Evolutionary conservation across 768 basidiomycete genomes (phyloP).

Genomic region (Hemileccinum impolitum): DNA sequence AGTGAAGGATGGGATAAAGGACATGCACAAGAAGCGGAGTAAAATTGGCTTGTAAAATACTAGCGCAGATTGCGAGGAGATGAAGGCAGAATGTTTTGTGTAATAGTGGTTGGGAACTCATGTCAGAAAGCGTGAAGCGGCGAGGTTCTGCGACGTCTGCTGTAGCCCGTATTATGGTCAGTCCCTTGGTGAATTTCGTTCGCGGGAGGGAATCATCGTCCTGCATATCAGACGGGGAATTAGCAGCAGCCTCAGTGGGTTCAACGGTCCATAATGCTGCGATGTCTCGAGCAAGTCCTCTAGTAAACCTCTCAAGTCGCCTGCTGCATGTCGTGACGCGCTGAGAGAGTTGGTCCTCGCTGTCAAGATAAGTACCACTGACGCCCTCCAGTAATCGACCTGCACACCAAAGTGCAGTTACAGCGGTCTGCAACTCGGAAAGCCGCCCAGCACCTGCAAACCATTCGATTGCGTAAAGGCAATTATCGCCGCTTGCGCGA

Average conservation of each 20-base stretch:
- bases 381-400: slow-evolving; percentile 74
- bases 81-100: slow-evolving; percentile 72
- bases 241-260: slow-evolving; percentile 26
- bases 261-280: slow-evolving; percentile 69
- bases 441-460: slow-evolving; percentile 54
- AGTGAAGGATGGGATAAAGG: slow-evolving; percentile 84
- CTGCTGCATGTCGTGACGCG: slow-evolving; percentile 33
- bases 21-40: slow-evolving; percentile 69
- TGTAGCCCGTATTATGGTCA: slow-evolving; percentile 60
- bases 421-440: slow-evolving; percentile 44
- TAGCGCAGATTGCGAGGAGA: slow-evolving; percentile 64
- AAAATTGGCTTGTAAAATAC: slow-evolving; percentile 72
- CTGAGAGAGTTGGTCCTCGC: slow-evolving; percentile 6
- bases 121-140: slow-evolving; percentile 23
- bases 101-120: slow-evolving; percentile 54
- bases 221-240: slow-evolving; percentile 12
- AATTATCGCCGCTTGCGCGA: slow-evolving; percentile 59
- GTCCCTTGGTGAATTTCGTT: slow-evolving; percentile 65
- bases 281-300: slow-evolving; percentile 58
- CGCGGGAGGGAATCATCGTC: slow-evolving; percentile 37
- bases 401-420: slow-evolving; percentile 84
- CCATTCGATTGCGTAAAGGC: slow-evolving; percentile 82
- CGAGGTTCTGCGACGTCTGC: slow-evolving; percentile 43
- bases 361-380: slow-evolving; percentile 43
- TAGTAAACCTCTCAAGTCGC: slow-evolving; percentile 60